Conservation (phyloP, 805 yeast genomes). For the Saccharomycopsis sp. region DNA sequence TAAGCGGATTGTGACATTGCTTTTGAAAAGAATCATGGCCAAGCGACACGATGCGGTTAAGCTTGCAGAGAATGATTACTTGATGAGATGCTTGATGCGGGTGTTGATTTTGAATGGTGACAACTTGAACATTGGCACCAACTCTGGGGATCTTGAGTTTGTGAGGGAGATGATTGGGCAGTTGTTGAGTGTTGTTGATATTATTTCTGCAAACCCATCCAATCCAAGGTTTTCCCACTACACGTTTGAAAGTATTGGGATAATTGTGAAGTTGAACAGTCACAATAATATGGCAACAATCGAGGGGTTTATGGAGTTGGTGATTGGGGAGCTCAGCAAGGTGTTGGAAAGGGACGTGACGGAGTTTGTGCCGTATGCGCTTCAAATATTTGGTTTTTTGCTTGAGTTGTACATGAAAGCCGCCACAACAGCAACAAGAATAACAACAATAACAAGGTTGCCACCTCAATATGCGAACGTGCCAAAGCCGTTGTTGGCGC, state of each 20-base stretch:
- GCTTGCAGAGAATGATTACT: constrained; percentile 87
- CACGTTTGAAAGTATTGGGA: constrained; percentile 80
- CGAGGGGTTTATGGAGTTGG: constrained; percentile 36
- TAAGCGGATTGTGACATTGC: constrained; percentile 50
- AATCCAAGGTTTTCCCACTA: constrained; percentile 91
- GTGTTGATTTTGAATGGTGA: constrained; percentile 62
- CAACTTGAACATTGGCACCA: constrained; percentile 29
- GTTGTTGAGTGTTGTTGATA: constrained; percentile 55
- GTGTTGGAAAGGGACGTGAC: constrained; percentile 79
- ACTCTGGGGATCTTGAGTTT: constrained; percentile 27
- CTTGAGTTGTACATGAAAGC: constrained; percentile 49
- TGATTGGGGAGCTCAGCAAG: constrained; percentile 58
- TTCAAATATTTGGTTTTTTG: constrained; percentile 79
- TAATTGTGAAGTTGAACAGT: constrained; percentile 47
- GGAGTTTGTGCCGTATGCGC: constrained; percentile 87
- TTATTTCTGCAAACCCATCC: constrained; percentile 82
- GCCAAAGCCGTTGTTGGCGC: constrained; percentile 75
- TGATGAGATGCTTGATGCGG: constrained; percentile 84
- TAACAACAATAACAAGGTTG: constrained; percentile 39
- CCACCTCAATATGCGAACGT: constrained; percentile 60
- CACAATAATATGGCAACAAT: constrained; percentile 29
- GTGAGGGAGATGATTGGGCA: constrained; percentile 39
- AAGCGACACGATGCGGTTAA: constrained; percentile 69
- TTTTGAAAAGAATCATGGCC: constrained; percentile 58
- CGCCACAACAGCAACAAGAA: constrained; percentile 11